phyloP scores from a whole-genome alignment of 495 filamentous ascomycete species.

The Daldinia concentrica region DNA sequence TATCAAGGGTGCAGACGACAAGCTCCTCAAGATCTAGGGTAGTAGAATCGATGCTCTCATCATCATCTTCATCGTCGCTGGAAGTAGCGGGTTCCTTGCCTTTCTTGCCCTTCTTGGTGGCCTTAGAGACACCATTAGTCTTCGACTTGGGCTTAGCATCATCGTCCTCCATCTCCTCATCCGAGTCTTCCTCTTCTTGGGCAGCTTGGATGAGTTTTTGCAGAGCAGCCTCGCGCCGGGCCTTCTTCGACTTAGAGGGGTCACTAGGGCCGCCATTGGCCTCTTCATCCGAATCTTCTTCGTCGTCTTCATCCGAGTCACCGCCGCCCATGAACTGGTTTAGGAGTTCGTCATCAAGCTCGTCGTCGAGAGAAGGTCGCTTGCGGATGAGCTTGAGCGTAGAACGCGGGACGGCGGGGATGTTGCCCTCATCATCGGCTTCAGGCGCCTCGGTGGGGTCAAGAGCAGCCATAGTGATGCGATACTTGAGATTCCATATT shows the following conservation, averaged over 20 bases:
- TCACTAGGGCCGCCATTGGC: slow-evolving; percentile 89
- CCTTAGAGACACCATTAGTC: slow-evolving; percentile 56
- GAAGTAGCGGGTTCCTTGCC: slow-evolving; percentile 80
- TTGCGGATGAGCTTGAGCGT: slow-evolving; percentile 90
- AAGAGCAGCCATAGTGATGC: slow-evolving; percentile 97
- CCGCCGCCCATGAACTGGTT: slow-evolving; percentile 56
- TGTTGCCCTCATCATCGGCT: slow-evolving; percentile 67
- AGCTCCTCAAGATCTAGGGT: slow-evolving; percentile 73
- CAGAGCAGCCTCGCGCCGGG: slow-evolving; percentile 72
- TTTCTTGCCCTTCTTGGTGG: slow-evolving; percentile 84
- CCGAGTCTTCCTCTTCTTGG: slow-evolving; percentile 60
- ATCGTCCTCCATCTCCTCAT: slow-evolving; percentile 67
- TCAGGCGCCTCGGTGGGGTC: slow-evolving; percentile 83
- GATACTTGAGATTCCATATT: slow-evolving; percentile 69
- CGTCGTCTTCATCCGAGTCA: slow-evolving; percentile 57
- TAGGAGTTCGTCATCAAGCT: slow-evolving; percentile 66
- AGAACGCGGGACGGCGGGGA: slow-evolving; percentile 71
- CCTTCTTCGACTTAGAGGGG: slow-evolving; percentile 85
- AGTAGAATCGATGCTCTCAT: slow-evolving; percentile 66
- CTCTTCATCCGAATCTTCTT: slow-evolving; percentile 70
- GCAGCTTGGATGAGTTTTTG: slow-evolving; percentile 77
- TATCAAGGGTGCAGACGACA: slow-evolving; percentile 93
- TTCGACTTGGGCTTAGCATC: slow-evolving; percentile 70
- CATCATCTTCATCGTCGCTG: slow-evolving; percentile 70
- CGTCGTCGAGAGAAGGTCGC: slow-evolving; percentile 66